Percentiles rank a stretch among this genome's conserved stretches.
Conservation (phyloP, 2,329 filamentous ascomycete species). For the Pseudocercospora crystallina region DNA sequence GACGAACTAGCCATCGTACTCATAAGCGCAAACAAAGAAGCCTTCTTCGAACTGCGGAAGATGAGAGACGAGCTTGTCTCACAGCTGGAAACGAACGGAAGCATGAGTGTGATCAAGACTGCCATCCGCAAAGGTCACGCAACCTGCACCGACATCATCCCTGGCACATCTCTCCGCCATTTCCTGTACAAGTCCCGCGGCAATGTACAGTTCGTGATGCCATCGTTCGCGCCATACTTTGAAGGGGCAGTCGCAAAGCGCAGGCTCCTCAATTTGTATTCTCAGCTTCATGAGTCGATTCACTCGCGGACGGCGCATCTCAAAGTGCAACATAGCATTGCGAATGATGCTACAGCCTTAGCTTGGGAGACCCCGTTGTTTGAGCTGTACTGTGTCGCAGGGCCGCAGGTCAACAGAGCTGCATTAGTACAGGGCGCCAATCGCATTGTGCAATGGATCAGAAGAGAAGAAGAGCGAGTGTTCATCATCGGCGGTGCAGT, state of each 20-base stretch:
- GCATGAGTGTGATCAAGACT: constrained; percentile 69
- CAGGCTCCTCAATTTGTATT: constrained; percentile 78
- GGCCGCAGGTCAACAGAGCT: constrained; percentile 61
- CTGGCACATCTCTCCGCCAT: constrained; percentile 78
- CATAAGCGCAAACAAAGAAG: constrained; percentile 89
- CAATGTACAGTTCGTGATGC: constrained; percentile 96
- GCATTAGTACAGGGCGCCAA: constrained; percentile 83
- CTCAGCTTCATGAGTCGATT: constrained; percentile 78
- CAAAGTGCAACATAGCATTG: constrained; percentile 80
- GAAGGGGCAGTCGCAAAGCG: constrained; percentile 32
- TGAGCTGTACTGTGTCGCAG: constrained; percentile 93
- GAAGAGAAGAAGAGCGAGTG: constrained; percentile 84
- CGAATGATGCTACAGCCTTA: constrained; percentile 72
- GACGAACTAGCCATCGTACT: constrained; percentile 85
- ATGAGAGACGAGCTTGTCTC: constrained; percentile 63
- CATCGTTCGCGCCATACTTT: constrained; percentile 72
- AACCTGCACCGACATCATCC: constrained; percentile 70
- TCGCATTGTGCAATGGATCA: constrained; percentile 86
- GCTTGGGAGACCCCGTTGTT: constrained; percentile 91
- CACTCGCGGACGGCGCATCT: constrained; percentile 81
- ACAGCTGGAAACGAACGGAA: constrained; percentile 74
- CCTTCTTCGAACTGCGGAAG: constrained; percentile 83
- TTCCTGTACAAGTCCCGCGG: constrained; percentile 93
- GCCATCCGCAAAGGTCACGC: constrained; percentile 73
- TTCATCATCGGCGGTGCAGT: constrained; percentile 99